Evolutionary conservation across 106 monocot genomes (phyloP), one percentile per base, ranked within the genome.

Genomic region (Iris macrosiphon): DNA sequence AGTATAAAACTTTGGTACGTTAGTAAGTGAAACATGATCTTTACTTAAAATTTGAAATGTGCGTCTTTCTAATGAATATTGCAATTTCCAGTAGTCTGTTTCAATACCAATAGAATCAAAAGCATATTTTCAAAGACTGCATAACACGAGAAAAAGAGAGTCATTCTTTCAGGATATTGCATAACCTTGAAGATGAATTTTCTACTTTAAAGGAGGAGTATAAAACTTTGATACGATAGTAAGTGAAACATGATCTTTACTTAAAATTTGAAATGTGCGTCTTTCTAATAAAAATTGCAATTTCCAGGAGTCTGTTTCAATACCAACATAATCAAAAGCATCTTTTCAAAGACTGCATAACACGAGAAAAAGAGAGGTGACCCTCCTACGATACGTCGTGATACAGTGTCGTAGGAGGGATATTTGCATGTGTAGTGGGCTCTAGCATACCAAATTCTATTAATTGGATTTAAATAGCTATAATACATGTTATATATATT

Each of bases 131-230:
- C 68, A 54, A 47, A 85, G 94, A 68, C 79, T 71, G 53, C 57
- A 74, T 40, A 89, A 82, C 19, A 63, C 56, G 50, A 79, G 64
- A 57, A 78, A 79, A 61, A 95, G 61, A 58, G 85, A 79, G 47
- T n/a, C 31, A 4, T 27, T 60, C 4, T 71, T 59, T 49, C 69
- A 95, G 94, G 71, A 55, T 85, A 41, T 76, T 95, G 64, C 78
- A 95, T 63, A 52, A 84, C 45, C 71, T 95, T 16, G 94, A 95
- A 69, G 23, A 77, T 55, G 94, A 85, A 61, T 95, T 85, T 49
- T 57, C 49, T 55, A 38, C 63, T 54, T 61, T 79, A 56, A 88
- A 75, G 68, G 70, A 79, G 45, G 89, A 89, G 22, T 44, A 39
- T 43, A 67, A 74, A 71, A 55, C 7, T 40, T 72, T 85, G 81